Evolutionary conservation across 2,329 filamentous ascomycete species (phyloP).

Genomic region (Aureobasidium sp.): DNA sequence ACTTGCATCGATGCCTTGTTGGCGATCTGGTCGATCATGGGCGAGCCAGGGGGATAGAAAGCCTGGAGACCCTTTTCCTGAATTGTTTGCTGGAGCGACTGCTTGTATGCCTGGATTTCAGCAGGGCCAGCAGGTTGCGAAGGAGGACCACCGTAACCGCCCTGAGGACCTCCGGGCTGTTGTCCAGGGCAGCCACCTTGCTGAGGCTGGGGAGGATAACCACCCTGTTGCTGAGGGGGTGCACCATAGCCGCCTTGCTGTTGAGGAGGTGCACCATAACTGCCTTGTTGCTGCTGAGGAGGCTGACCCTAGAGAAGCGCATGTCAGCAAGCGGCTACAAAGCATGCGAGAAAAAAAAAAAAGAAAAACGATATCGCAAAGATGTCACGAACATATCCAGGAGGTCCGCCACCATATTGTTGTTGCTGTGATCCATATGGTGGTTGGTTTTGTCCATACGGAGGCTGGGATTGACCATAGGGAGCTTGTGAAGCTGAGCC

Average conservation of each 20-base stretch:
- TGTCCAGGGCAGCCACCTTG: constrained; percentile 28
- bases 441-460: not conserved
- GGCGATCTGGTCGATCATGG: constrained; percentile 45
- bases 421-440: not conserved
- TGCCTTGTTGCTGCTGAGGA: constrained; percentile 20
- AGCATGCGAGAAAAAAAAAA: not conserved
- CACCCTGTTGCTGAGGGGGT: constrained; percentile 16
- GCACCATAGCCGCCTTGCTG: constrained; percentile 28
- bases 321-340: not conserved
- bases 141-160: constrained; percentile 24
- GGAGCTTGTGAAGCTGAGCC: constrained; percentile 1
- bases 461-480: constrained; percentile 4
- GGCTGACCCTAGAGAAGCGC: constrained; percentile 22
- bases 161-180: constrained; percentile 24
- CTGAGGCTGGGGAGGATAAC: constrained; percentile 24
- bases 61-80: constrained; percentile 53
- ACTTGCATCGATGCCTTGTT: constrained; percentile 44
- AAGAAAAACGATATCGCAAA: constrained; percentile 17
- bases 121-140: constrained; percentile 40
- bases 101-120: constrained; percentile 50
- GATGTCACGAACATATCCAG: constrained; percentile 20
- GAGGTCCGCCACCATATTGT: constrained; percentile 7
- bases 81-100: constrained; percentile 48
- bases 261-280: constrained; percentile 16
- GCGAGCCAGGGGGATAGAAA: constrained; percentile 53